Base-by-base conservation (phyloP, 768 basidiomycete species). In the Leucosporidium yakuticum region DNA sequence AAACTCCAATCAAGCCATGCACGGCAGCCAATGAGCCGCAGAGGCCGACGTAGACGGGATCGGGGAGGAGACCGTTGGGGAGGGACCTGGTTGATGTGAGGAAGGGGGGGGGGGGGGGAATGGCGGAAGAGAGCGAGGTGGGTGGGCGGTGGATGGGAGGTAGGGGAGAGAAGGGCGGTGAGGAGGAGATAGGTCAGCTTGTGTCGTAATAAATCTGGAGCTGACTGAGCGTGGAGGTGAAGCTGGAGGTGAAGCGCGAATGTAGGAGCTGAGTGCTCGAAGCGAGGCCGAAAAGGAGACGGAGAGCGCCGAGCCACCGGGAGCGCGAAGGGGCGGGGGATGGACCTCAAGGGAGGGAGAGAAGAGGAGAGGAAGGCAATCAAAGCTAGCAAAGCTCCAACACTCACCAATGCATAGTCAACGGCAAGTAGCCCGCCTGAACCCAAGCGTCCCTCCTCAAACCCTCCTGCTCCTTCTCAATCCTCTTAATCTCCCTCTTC, bases 361-460 rank as follows among this genome's bases (percentile, higher is more conserved):
- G n/a, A n/a, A n/a, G n/a, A n/a, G n/a, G n/a, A n/a, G n/a, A n/a
- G n/a, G n/a, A n/a, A n/a, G n/a, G n/a, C n/a, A 44, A 15, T 7
- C 11, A 44, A 44, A 44, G n/a, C n/a, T 44, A 15, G 14, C 11
- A 44, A 44, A 8, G 8, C 3, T 12, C 5, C 12, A 5, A 3
- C 39, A 57, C 69, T 32, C 71, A 90, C 91, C 90, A 92, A 77
- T 95, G 92, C 64, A 91, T 78, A 4, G 91, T 89, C 60, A 90
- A 77, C 5, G 91, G 92, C n/a, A 91, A 79, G 76, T 90, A 88
- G 31, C 85, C 85, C 12, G 87, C 69, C 75, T 91, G 91, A 59
- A 85, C 84, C 20, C 88, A 77, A 17, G 88, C 77, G 68, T 91
- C 89, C 60, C 85, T 87, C 83, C 85, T 85, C 63, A 86, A 85